Evolutionary conservation across 768 basidiomycete genomes (phyloP).

Genomic region (Mycena galopus): DNA sequence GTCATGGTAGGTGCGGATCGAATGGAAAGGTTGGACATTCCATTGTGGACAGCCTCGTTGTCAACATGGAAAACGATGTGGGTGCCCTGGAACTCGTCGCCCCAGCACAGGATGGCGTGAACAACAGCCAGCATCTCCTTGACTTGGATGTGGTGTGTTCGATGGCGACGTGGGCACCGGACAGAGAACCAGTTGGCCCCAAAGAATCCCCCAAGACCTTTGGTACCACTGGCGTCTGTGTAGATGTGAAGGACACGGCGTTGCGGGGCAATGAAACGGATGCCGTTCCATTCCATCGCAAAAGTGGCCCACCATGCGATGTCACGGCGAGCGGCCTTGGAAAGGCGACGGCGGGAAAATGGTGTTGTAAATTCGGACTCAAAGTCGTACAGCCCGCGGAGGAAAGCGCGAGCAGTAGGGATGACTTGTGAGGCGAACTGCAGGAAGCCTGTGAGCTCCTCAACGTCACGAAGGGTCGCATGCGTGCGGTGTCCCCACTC

Average conservation of each 20-base stretch:
- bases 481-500: neutral
- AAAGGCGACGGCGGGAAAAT: neutral
- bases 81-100: neutral
- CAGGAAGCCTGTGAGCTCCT: neutral
- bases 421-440: neutral
- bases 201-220: neutral
- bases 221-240: neutral
- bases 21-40: neutral
- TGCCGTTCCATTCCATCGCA: neutral
- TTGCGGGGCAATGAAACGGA: neutral
- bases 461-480: neutral
- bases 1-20: neutral
- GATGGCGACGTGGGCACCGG: neutral
- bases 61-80: conserved; percentile 18
- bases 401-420: neutral
- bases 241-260: neutral
- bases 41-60: neutral
- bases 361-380: neutral
- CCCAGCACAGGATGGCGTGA: conserved; percentile 20
- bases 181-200: neutral
- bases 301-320: neutral
- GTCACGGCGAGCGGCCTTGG: neutral
- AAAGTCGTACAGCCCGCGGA: neutral
- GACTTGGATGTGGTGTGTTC: too few species aligned
- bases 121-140: conserved; percentile 14